These are phyloP conservation scores for Meredithiella fracta DNA, from an alignment of 2,329 filamentous ascomycete genomes.

Conservation along the genomic window DNA sequence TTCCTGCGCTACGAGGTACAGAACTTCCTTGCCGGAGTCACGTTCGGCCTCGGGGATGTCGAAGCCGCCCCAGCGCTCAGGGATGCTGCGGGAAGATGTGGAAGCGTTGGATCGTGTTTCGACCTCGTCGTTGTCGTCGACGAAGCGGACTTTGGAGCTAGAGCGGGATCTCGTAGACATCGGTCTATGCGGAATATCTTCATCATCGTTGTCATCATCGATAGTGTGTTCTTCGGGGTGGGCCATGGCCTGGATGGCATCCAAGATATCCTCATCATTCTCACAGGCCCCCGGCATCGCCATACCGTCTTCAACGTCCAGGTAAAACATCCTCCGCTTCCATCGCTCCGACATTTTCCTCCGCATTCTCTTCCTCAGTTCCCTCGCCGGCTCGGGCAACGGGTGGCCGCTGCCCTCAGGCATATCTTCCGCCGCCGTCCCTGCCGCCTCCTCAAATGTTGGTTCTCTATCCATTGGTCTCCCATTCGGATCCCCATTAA, in stretches of 20 bases:
- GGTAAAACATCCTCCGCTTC: constrained; percentile 63
- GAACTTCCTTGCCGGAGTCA: constrained; percentile 71
- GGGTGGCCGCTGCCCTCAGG: background rate
- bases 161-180: constrained; percentile 46
- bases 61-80: constrained; percentile 64
- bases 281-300: constrained; percentile 32
- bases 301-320: constrained; percentile 70
- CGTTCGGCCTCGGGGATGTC: constrained; percentile 65
- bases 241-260: constrained; percentile 21
- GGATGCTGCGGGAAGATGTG: constrained; percentile 53
- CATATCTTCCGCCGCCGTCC: background rate
- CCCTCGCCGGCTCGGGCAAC: background rate
- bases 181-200: constrained; percentile 22
- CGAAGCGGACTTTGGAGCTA: constrained; percentile 64
- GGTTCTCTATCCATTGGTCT: background rate
- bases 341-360: constrained; percentile 52
- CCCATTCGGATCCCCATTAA: background rate
- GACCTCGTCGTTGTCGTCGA: constrained; percentile 43
- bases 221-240: constrained; percentile 4
- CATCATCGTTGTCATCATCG: constrained; percentile 12
- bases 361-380: constrained; percentile 20
- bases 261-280: constrained; percentile 41
- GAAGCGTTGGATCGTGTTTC: constrained; percentile 57
- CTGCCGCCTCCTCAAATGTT: background rate
- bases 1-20: constrained; percentile 84